A percentile compares a stretch with the other conserved stretches of the same genome.
Conservation (phyloP, 1,284 basidiomycete genomes). For the Hortiboletus rubellus region DNA sequence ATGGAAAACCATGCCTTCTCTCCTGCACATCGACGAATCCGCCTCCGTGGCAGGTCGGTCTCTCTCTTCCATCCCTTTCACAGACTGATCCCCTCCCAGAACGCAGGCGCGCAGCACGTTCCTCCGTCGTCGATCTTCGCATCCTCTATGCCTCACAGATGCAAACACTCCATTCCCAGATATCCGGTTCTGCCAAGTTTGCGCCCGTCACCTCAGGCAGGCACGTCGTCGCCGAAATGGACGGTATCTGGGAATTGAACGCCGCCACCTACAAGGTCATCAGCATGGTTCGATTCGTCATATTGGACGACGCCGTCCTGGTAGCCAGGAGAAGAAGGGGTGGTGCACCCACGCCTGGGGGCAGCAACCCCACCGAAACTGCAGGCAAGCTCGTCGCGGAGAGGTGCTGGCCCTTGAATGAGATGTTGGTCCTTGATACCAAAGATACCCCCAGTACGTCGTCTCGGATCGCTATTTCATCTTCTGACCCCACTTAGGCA, state of each 20-base stretch:
- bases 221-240: constrained; percentile 87
- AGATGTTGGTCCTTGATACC: constrained; percentile 92
- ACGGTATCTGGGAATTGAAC: constrained; percentile 84
- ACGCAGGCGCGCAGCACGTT: constrained; percentile 72
- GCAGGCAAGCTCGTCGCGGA: constrained; percentile 86
- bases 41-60: constrained; percentile 52
- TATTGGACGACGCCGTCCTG: constrained; percentile 90
- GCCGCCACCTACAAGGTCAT: constrained; percentile 94
- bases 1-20: constrained; percentile 94
- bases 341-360: constrained; percentile 36
- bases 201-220: constrained; percentile 87
- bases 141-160: constrained; percentile 94
- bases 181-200: constrained; percentile 97
- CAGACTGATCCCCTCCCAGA: constrained; percentile 36
- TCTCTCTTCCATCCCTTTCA: constrained; percentile 9
- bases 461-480: background rate
- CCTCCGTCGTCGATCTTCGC: constrained; percentile 90
- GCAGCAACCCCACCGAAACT: constrained; percentile 32
- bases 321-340: constrained; percentile 72
- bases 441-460: constrained; percentile 87
- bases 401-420: constrained; percentile 86
- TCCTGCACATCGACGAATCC: constrained; percentile 84
- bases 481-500: constrained; percentile 48
- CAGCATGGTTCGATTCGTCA: constrained; percentile 84
- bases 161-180: constrained; percentile 85